Base-by-base conservation (phyloP, 352 stramenopile species). In the Globisporangium lucens region DNA sequence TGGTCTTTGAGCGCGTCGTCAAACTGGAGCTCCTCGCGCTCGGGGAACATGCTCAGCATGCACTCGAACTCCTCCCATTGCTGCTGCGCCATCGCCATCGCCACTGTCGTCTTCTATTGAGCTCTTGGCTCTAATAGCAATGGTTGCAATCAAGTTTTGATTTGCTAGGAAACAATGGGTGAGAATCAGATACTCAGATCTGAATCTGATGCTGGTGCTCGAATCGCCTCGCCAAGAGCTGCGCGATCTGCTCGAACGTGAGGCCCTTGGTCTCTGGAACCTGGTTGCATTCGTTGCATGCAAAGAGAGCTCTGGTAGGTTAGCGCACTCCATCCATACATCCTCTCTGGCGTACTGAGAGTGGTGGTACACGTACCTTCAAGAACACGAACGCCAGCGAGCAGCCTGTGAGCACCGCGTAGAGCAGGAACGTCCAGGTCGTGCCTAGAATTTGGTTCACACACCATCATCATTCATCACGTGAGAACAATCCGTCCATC, bases 1-100 rank as follows among this genome's bases (percentile, higher is more conserved):
- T 76, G 24, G 1, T 63, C 71, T 66, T 35, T 72, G 29, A 79
- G 47, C n/a, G 69, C 52, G 2, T n/a, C 59, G 55, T 89, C 74
- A 8, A 81, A 72, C 1, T 66, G 47, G 12, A 93, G 52, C 73
- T 91, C 85, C 1, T 81, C 57, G 0, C 43, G 55, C 15, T 63
- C 68, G 2, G 73, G 77, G 55, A 93, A 93, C 83, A 93, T 93
- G 70, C 85, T 91, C 10, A 76, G 56, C 72, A 93, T 83, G 67
- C 85, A 93, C 64, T 89, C 83, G n/a, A 90, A 73, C 72, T 93
- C 85, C 20, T 91, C 83, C 56, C 83, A 65, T 71, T 91, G 83
- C 67, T 80, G 74, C 53, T 77, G 41, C 15, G 5, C 41, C 15
- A 3, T 51, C 30, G 20, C 41, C 15, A 3, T 51, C 30, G 24